Evolutionary conservation across 169 alveolate species (phyloP).

Genomic region (Ichthyophthirius multifiliis): DNA sequence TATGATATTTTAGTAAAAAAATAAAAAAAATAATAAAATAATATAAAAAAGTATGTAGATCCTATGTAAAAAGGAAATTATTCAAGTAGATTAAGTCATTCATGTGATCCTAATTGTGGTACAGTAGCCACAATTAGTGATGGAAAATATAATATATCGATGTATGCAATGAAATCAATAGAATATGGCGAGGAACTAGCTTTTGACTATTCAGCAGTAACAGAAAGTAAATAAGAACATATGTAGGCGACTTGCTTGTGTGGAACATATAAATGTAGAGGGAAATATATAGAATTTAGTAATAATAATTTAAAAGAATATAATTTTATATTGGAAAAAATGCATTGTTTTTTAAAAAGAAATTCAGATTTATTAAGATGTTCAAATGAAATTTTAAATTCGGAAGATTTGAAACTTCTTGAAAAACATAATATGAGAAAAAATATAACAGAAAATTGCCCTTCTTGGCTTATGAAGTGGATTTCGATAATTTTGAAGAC

Average conservation of each 20-base stretch:
- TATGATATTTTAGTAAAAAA: conserved; percentile 55
- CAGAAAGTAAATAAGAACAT: conserved; percentile 83
- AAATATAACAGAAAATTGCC: conserved; percentile 25
- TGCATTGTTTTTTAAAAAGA: conserved; percentile 32
- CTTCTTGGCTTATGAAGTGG: conserved; percentile 35
- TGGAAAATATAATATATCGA: conserved; percentile 79
- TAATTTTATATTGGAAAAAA: conserved; percentile 25
- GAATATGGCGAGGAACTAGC: conserved; percentile 83
- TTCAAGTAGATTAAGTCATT: conserved; percentile 80
- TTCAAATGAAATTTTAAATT: neutral
- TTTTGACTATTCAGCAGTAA: conserved; percentile 82
- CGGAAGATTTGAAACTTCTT: neutral
- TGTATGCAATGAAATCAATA: conserved; percentile 84
- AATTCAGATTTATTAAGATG: conserved; percentile 29
- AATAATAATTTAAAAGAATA: conserved; percentile 33
- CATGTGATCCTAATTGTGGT: conserved; percentile 86
- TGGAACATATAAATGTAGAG: conserved; percentile 19
- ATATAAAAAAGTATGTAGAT: conserved; percentile 62
- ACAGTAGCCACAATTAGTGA: conserved; percentile 74
- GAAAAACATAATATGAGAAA: conserved; percentile 15
- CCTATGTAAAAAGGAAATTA: conserved; percentile 81
- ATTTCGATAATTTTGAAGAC: conserved; percentile 21
- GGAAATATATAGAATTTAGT: neutral
- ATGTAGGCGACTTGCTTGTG: conserved; percentile 84
- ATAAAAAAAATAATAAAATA: neutral